Base-by-base conservation (phyloP, 2,329 filamentous ascomycete species). In the Claviceps sp. region DNA sequence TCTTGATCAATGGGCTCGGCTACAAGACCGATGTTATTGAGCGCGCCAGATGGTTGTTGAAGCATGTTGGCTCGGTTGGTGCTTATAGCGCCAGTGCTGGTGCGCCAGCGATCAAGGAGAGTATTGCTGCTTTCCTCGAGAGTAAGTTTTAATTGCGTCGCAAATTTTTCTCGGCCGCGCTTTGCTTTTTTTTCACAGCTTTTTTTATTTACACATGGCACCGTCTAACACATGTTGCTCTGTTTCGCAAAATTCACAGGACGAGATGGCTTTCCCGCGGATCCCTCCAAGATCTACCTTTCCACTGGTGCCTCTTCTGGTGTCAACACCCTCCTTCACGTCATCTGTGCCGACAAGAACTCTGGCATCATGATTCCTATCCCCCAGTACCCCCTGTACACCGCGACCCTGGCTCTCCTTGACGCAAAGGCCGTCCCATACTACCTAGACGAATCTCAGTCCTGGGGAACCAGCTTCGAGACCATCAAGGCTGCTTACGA, bases 351-450 rank as follows among this genome's bases (percentile, higher is more conserved):
- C 50, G 75, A 76, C 50, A 80, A 84, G 49, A 76, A 85, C 55
- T 85, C 85, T 5, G 93, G 93, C 55, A 80, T 98, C 52, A 82
- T 98, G 56, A 85, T 97, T 19, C 93, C 91, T 24, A 97, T 98
- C 60, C 93, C 93, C 6, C 93, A 98, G 70, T 98, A 98, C 69
- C 93, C 93, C 24, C 84, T 98, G 48, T 98, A 98, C 74, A 97
- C 91, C 8, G 93, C 93, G 26, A 93, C 90, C 1, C 80, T 98
- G 56, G 76, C 89, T 50, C 73, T 98, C 47, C 78, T 97, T 55
- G 80, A 96, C 68, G 88, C 91, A 50, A 81, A 79, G 53, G 87
- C 85, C 64, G 93, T 98, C 30, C 91, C 93, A 40, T 98, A 98
- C 74, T 86, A 89, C 70, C 82, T 98, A 48, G 87, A 97, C 60